Conservation (phyloP, 2,329 filamentous ascomycete genomes). For the Fonsecaea multimorphosa region DNA sequence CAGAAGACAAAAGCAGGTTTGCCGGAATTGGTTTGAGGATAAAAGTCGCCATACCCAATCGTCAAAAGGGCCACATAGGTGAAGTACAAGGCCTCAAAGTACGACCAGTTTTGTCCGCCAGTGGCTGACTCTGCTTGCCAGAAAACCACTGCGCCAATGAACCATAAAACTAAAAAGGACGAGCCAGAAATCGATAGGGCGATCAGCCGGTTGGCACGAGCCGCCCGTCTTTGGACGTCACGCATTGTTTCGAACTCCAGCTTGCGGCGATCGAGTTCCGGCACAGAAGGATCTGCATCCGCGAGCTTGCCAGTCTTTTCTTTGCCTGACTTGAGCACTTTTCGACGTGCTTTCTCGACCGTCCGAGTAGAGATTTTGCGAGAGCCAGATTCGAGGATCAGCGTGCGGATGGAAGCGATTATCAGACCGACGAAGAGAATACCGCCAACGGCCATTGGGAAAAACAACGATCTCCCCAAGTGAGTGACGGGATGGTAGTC, state of each 20-base stretch:
- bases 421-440: slow-evolving; percentile 47
- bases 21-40: slow-evolving; percentile 44
- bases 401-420: slow-evolving; percentile 45
- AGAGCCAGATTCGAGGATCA: slow-evolving; percentile 45
- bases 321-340: slow-evolving; percentile 29
- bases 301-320: not conserved
- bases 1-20: slow-evolving; percentile 51
- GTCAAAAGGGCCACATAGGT: slow-evolving; percentile 48
- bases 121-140: slow-evolving; percentile 43
- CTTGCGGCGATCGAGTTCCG: not conserved
- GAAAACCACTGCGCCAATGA: slow-evolving; percentile 49
- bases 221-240: not conserved
- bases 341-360: slow-evolving; percentile 41
- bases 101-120: slow-evolving; percentile 42
- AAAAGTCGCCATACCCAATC: slow-evolving; percentile 50
- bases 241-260: not conserved
- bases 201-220: slow-evolving; percentile 44
- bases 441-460: slow-evolving; percentile 47
- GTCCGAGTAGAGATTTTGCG: slow-evolving; percentile 42
- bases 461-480: slow-evolving; percentile 44
- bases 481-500: slow-evolving; percentile 44
- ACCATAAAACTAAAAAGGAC: slow-evolving; percentile 53
- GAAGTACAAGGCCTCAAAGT: slow-evolving; percentile 50
- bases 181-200: slow-evolving; percentile 47
- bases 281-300: too few relatives aligned